A percentile compares a stretch with the other conserved stretches of the same genome.
Conservation (phyloP, 2,329 filamentous ascomycete species). For the Cordyceps pruinosa region DNA sequence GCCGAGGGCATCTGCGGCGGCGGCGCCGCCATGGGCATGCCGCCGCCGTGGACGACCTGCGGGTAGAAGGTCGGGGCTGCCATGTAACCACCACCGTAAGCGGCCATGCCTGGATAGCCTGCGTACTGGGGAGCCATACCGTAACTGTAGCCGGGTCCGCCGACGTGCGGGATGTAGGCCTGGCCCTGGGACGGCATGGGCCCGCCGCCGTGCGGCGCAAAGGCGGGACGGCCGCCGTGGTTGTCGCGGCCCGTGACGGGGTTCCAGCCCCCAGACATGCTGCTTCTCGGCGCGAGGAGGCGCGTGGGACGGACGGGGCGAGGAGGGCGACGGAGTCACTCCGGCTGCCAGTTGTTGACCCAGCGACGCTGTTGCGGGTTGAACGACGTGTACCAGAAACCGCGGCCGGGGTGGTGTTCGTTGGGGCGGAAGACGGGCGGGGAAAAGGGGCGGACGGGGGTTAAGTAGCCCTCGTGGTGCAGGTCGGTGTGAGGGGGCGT, state of each 20-base stretch:
- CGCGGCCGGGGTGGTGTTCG: constrained; percentile 21
- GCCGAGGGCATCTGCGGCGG: constrained; percentile 15
- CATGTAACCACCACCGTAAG: constrained; percentile 21
- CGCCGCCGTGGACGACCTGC: neutral
- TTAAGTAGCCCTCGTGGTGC: neutral
- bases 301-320: neutral
- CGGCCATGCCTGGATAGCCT: constrained; percentile 17
- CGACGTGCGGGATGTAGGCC: constrained; percentile 31
- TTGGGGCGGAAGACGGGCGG: constrained; percentile 18
- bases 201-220: constrained; percentile 27
- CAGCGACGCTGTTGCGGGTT: constrained; percentile 19
- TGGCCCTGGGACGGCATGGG: constrained; percentile 30
- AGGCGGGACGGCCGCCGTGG: constrained; percentile 25
- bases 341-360: constrained; percentile 31
- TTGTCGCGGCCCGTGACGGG: constrained; percentile 32
- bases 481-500: neutral
- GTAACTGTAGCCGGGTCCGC: constrained; percentile 30
- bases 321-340: constrained; percentile 11
- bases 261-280: constrained; percentile 37
- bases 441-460: constrained; percentile 9
- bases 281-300: too few relatives aligned
- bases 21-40: neutral
- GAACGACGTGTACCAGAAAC: constrained; percentile 30
- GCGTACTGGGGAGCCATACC: constrained; percentile 19
- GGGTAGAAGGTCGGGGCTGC: constrained; percentile 3